Conservation (phyloP, 345 rosid species). For the Melaleuca alternifolia region DNA sequence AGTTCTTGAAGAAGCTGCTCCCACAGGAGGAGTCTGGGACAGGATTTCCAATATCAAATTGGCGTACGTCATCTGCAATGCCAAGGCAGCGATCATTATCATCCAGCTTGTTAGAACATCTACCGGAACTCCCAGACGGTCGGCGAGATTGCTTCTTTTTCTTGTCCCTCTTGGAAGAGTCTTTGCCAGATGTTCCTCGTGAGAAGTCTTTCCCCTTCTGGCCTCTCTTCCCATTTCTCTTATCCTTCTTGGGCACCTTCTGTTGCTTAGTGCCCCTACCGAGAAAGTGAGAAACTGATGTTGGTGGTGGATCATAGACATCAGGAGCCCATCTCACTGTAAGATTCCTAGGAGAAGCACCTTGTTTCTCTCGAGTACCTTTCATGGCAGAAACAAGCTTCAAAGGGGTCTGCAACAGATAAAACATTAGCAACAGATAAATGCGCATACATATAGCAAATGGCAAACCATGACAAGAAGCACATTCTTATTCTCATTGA, state of each 20-base stretch:
- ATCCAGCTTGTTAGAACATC: constrained; percentile 9
- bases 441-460: not conserved
- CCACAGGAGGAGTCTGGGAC: constrained; percentile 49
- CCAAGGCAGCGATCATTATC: constrained; percentile 6
- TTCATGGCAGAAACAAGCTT: constrained; percentile 70
- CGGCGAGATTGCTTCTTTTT: constrained; percentile 57
- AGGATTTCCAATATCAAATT: constrained; percentile 11
- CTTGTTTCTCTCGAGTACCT: constrained; percentile 71
- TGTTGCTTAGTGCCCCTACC: constrained; percentile 40
- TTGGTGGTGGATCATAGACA: constrained; percentile 82
- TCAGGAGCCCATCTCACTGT: constrained; percentile 78
- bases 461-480: not conserved
- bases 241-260: constrained; percentile 47
- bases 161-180: constrained; percentile 6
- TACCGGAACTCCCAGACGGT: constrained; percentile 16
- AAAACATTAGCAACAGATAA: not conserved
- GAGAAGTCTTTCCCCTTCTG: constrained; percentile 43
- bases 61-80: constrained; percentile 7
- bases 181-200: constrained; percentile 31
- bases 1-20: constrained; percentile 41
- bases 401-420: constrained; percentile 15
- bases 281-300: constrained; percentile 50
- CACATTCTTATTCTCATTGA: not conserved
- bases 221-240: constrained; percentile 69
- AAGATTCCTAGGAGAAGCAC: constrained; percentile 27